Percentiles rank a stretch among this genome's conserved stretches.
Conservation (phyloP, 2,329 filamentous ascomycete genomes). For the Exophiala dermatitidis region DNA sequence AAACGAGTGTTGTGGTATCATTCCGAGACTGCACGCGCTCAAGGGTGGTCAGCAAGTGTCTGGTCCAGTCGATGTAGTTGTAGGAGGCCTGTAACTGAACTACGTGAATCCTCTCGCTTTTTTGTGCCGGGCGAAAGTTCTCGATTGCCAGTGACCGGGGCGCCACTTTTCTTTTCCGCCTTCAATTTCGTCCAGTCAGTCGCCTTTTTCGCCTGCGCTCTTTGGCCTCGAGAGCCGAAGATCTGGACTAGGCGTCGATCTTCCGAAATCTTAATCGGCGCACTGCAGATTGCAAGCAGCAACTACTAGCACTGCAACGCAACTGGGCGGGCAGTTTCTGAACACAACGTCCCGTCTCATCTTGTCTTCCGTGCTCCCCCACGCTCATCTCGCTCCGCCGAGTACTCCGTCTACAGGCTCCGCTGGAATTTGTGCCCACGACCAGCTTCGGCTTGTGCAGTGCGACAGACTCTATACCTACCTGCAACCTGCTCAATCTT, state of each 20-base stretch:
- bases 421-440: too few species aligned
- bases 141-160: background rate
- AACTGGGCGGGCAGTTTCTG: too few species aligned
- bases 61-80: constrained; percentile 1
- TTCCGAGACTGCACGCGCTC: background rate
- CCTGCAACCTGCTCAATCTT: background rate
- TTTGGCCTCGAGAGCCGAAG: background rate
- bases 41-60: background rate
- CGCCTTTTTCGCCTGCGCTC: background rate
- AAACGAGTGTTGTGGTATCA: constrained; percentile 12
- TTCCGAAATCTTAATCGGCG: constrained; percentile 10
- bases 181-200: background rate
- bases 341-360: too few species aligned
- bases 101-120: background rate
- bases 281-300: background rate
- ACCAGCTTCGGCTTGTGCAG: too few species aligned
- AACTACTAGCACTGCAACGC: background rate
- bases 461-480: background rate
- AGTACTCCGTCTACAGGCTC: too few species aligned
- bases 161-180: background rate
- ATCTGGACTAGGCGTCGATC: constrained; percentile 12
- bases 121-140: constrained; percentile 6
- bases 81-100: constrained; percentile 3
- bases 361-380: too few species aligned
- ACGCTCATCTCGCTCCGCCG: background rate